Evolutionary conservation across 441 rosid species (phyloP), one percentile per base, ranked within the genome.

Genomic region (Francoa sonchifolia): DNA sequence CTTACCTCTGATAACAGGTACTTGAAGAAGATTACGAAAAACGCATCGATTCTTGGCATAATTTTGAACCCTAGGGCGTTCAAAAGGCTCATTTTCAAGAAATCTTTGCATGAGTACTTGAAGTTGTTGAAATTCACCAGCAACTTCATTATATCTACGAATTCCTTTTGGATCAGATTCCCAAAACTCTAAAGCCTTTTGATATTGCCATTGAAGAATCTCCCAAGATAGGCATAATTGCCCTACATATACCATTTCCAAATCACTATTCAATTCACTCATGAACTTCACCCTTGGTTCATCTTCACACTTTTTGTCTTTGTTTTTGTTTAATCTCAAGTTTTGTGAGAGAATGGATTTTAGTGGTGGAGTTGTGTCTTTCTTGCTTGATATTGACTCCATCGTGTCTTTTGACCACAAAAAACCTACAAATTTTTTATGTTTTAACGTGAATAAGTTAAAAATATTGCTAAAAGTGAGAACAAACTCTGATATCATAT

Each of bases 151-250:
- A 68, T 74, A 89, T 6, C 61, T 50, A 3, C 65, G 69, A 10
- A 49, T 37, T 9, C 71, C 63, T n/a, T 60, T 58, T 1, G 62
- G 69, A 42, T 89, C 95, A 0, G 88, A 71, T 38, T 81, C 86
- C 48, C 88, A 74, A 13, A 84, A 47, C 47, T 84, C 76, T 19
- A 81, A 42, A 3, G 94, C 77, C 55, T 76, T 84, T 19, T 72
- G 75, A 26, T 84, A 89, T 59, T 89, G 92, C 95, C 95, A 89
- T 30, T 79, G 83, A 25, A 89, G 97, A 37, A 84, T 72, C 52
- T 89, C 97, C 97, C 97, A 89, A 0, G 97, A 77, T 19, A 89
- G 86, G 72, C 97, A 89, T 67, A 84, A 44, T 42, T 89, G 97
- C 33, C 94, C 97, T n/a, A 84, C 94, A 40, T 89, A 89, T 0